Evolutionary conservation across 345 rosid genomes (phyloP).

Genomic region (Salix udensis): DNA sequence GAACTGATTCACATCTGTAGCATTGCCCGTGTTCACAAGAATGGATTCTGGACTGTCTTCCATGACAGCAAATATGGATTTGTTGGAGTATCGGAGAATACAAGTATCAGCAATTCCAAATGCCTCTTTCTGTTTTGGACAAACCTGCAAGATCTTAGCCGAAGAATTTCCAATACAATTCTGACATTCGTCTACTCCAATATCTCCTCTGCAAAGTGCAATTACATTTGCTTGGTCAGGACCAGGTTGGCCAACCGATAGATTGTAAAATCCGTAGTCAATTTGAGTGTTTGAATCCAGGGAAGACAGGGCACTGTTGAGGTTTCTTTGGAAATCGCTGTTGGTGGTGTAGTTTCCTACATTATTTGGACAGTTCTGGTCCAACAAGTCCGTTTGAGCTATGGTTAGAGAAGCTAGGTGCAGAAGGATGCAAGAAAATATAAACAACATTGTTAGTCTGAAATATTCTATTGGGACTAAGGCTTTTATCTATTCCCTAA

Average conservation of each 20-base stretch:
- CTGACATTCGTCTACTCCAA: background rate
- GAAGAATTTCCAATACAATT: background rate
- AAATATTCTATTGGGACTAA: background rate
- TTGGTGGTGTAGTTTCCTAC: slow-evolving; percentile 16
- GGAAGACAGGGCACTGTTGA: slow-evolving; percentile 11
- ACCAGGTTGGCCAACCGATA: slow-evolving; percentile 3
- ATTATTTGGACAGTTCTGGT: background rate
- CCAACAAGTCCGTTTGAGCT: slow-evolving; percentile 6
- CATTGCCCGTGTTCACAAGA: background rate
- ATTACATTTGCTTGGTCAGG: slow-evolving; percentile 15
- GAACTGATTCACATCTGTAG: slow-evolving; percentile 4
- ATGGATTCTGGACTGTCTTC: accelerated
- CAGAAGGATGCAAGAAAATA: background rate
- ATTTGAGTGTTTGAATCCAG: background rate
- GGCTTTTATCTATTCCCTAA: background rate
- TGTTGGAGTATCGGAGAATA: slow-evolving; percentile 17
- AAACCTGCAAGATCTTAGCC: background rate
- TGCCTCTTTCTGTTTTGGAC: slow-evolving; percentile 22
- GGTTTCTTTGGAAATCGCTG: slow-evolving; percentile 17
- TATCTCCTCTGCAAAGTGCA: slow-evolving; percentile 25
- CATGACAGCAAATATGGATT: background rate
- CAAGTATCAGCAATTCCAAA: background rate
- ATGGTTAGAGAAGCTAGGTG: background rate
- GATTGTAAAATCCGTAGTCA: slow-evolving; percentile 15
- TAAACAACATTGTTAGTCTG: background rate